Evolutionary conservation across 2,329 filamentous ascomycete species (phyloP).

Genomic region (Botrytis galanthina): DNA sequence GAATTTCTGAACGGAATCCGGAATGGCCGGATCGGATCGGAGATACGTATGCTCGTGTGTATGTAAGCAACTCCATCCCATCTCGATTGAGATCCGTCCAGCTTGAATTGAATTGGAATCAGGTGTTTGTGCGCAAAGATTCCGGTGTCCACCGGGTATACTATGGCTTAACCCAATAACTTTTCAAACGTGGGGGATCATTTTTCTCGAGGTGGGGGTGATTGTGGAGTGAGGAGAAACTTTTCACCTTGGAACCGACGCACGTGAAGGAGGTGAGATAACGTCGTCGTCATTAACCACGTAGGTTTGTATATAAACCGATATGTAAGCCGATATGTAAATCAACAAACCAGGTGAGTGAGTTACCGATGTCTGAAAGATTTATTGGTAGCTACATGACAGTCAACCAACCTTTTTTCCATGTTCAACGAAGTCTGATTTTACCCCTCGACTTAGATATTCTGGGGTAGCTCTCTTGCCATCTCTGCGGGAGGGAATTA

Average conservation of each 20-base stretch:
- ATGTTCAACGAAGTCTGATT: not conserved
- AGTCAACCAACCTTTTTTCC: not conserved
- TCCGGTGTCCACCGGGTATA: not conserved
- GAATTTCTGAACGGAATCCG: not conserved
- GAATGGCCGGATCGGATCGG: not conserved
- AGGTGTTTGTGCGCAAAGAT: not conserved
- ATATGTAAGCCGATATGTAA: not conserved
- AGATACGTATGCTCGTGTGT: not conserved
- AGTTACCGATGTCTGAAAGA: not conserved
- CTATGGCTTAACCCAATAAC: not conserved
- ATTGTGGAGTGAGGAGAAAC: not conserved
- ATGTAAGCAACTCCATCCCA: not conserved
- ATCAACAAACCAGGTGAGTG: not conserved
- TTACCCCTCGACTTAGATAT: not conserved
- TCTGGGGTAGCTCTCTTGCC: not conserved
- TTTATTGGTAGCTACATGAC: not conserved
- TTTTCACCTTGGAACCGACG: not conserved
- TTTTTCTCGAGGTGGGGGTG: not conserved
- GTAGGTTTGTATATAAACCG: not conserved
- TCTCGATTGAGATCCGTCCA: not conserved
- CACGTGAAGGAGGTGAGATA: not conserved
- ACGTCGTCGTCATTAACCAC: not conserved
- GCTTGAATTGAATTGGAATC: not conserved
- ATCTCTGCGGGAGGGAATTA: not conserved
- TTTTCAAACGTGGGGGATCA: not conserved